A percentile compares a stretch with the other conserved stretches of the same genome.
Conservation (phyloP, 2,329 filamentous ascomycete species). For the Blastomyces parvus region DNA sequence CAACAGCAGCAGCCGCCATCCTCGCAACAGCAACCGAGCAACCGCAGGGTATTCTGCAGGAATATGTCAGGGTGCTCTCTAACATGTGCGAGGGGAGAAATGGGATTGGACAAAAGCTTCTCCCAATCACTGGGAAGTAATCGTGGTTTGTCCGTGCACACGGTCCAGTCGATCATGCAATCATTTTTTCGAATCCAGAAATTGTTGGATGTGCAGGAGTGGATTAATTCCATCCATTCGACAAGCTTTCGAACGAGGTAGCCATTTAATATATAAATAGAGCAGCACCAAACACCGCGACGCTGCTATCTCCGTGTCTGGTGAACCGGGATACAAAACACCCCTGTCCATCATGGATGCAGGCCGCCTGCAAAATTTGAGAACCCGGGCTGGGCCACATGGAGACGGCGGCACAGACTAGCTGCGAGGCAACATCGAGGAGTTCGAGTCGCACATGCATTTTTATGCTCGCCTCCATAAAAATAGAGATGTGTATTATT, state of each 20-base stretch:
- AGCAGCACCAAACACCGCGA: background rate
- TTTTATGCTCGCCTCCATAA: too few relatives aligned
- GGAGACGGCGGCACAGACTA: background rate
- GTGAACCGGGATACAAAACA: background rate
- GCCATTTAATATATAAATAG: background rate
- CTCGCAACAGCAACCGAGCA: background rate
- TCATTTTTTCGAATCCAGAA: background rate
- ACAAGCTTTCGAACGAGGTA: background rate
- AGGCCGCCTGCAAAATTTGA: background rate
- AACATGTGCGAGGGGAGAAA: background rate
- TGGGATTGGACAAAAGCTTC: background rate
- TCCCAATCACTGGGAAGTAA: background rate
- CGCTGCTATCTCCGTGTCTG: background rate
- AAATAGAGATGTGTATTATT: too few relatives aligned
- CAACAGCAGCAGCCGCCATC: background rate
- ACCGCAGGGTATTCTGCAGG: background rate
- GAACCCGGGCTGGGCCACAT: conserved; percentile 2
- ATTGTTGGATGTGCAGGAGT: background rate
- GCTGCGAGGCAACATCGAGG: background rate
- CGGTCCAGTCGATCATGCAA: background rate
- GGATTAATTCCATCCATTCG: background rate
- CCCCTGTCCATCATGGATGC: background rate
- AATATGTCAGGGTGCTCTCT: background rate
- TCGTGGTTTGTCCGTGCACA: background rate
- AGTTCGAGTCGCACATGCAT: background rate